Base-by-base conservation (phyloP, 2,329 filamentous ascomycete genomes). In the Alternaria arbusti region DNA sequence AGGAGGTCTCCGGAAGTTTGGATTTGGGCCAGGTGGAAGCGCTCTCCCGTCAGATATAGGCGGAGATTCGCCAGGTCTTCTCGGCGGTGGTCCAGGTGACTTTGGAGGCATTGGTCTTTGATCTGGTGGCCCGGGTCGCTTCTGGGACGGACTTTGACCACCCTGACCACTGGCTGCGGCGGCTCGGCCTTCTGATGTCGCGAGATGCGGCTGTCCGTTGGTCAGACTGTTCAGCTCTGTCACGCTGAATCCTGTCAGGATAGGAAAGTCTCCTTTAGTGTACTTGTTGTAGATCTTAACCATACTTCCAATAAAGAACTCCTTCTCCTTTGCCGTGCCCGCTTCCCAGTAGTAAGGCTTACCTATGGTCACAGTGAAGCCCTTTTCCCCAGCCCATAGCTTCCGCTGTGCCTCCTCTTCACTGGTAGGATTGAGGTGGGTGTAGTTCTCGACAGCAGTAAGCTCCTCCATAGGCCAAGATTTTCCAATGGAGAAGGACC, bases 301-400 rank as follows among this genome's bases (percentile, higher is more conserved):
- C 71, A 98, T 82, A 80, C 94, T 97, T 32, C 92, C 94, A 74
- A 99, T 96, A 81, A 99, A 99, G 82, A 98, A 98, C 78, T 97
- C 95, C 85, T 97, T 98, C 82, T 99, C 96, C 83, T 97, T 97
- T 57, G 92, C 87, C 1, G 93, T 96, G 68, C 93, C 90, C 32
- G 96, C 94, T 80, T 97, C 89, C 96, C 96, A 99, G 80, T 96
- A 99, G 81, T 99, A 99, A 0, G 94, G 92, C 80, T 99, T 99
- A 25, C 91, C 91, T 26, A 99, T 87, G 2, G 90, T 96, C 54
- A 98, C 93, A 25, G 91, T 85, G 76, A 99, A 98, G 15, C 96
- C 96, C 47, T 89, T 88, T 61, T 90, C 90, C 56, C 91, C 90
- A 22, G 93, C 95, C 92, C 92, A 97, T 76, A 91, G 81, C 71